Percentiles rank a stretch among this genome's conserved stretches.
Evolutionary conservation across 2,329 filamentous ascomycete species (phyloP).

Genomic region (Endothia cerciana): DNA sequence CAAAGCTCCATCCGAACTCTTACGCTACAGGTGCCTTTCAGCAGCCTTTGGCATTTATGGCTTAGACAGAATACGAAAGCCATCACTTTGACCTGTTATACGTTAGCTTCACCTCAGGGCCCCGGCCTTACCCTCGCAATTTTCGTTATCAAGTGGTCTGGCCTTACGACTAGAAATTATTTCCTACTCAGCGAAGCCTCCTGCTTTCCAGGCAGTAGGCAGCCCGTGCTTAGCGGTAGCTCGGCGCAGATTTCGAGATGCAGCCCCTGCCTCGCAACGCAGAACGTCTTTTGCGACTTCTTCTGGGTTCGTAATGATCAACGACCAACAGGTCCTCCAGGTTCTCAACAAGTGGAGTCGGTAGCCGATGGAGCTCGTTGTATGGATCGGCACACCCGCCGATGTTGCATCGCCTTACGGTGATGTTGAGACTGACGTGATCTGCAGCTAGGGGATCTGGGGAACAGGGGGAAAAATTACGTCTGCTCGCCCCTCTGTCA

Average conservation of each 20-base stretch:
- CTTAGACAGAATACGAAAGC: background rate
- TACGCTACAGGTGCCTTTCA: background rate
- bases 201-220: background rate
- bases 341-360: too few relatives aligned
- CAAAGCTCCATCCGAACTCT: background rate
- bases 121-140: background rate
- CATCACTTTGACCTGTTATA: background rate
- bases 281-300: background rate
- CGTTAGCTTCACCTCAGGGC: background rate
- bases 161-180: background rate
- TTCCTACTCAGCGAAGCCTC: background rate
- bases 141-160: background rate
- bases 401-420: too few relatives aligned
- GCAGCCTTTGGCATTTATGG: background rate
- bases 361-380: too few relatives aligned
- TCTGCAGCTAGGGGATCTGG: too few relatives aligned
- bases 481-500: background rate
- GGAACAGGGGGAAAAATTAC: background rate
- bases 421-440: too few relatives aligned
- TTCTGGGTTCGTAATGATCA: too few relatives aligned
- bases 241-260: background rate
- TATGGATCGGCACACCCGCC: too few relatives aligned
- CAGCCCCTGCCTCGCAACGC: background rate
- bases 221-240: background rate
- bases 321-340: too few relatives aligned